Base-by-base conservation (phyloP, 176 grass and related monocot genomes). In the Triticum dicoccoides region DNA sequence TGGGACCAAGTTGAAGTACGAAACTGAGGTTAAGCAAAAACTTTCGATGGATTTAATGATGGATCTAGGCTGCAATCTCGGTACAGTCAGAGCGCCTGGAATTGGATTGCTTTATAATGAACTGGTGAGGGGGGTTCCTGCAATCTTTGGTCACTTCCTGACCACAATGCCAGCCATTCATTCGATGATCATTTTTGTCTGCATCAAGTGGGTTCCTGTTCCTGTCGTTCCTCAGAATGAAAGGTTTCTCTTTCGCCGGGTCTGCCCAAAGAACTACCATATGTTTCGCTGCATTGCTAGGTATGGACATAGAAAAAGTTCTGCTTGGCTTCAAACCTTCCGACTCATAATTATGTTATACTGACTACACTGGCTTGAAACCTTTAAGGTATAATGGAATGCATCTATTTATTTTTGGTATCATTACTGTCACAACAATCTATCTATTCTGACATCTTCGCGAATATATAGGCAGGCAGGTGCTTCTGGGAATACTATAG, bases 101-200 rank as follows among this genome's bases (percentile, higher is more conserved):
- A 96, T 99, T 78, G 97, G 97, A 79, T 91, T 99, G 82, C 82
- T 96, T 73, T 99, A 99, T 44, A 99, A 99, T 83, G 97, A 99
- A 88, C 87, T 99, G 63, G 97, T 96, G 62, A 92, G 86, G 74
- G 97, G 97, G 15, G 91, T 99, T 76, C 97, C 97, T 90, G 90
- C 92, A 81, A 94, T 96, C 69, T 96, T 99, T 79, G 97, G 94
- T 72, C 97, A 96, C 30, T 99, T 99, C 80, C 87, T 99, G 35
- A 90, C 92, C n/a, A 99, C 94, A 76, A 84, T 99, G 80, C 97
- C 94, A 58, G 94, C 97, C 56, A 96, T 96, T 82, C 94, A 99
- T 86, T 99, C 97, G 13, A 96, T 96, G 94, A 74, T 99, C 47
- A 99, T 99, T 86, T 99, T 99, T 91, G 97, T 99, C 39, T 99